Base-by-base conservation (phyloP, 164 flowering plant genomes). In the Amborella trichopoda region DNA sequence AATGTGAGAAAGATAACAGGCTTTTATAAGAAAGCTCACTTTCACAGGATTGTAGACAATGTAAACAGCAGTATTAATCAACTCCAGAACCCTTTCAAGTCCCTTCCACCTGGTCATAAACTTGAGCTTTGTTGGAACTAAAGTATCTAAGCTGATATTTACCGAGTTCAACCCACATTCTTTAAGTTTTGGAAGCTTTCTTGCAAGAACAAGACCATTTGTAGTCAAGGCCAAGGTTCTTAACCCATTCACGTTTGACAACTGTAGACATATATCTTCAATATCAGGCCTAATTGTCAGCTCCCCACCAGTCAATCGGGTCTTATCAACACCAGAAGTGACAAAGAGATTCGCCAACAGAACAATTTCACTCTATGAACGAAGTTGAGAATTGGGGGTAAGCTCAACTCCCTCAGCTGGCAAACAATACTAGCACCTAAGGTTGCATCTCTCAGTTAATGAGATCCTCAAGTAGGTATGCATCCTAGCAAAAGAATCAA, bases 251-350 rank as follows among this genome's bases (percentile, higher is more conserved):
- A 91, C 58, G 55, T 48, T 73, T 24, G 96, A 84, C 39, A 91
- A 39, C 43, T 64, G 66, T 25, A 66, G 72, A 56, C 99, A 91
- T 48, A 87, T 73, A 3, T 91, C 95, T 50, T 82, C 95, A 32
- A 91, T 72, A 62, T 91, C 96, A 52, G 80, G 81, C 67, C 99
- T 75, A 33, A 82, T 45, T 14, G 95, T 78, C 21, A 96, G 99
- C 76, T 91, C 96, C 39, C 99, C 96, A 21, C 96, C 99, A 37
- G 96, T 91, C 61, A 91, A 59, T 28, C 96, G 90, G 49, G 87
- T 87, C 55, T 91, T 91, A 54, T 75, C 53, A 24, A 87, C 99
- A 2, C 99, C 99, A 11, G 88, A 68, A 54, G 66, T 68, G 12
- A 83, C 93, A 69, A 91, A 87, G 9, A 91, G 67, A 68, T 56